Conservation (phyloP, 2,329 filamentous ascomycete species). For the Dryadomyces quercivorus region DNA sequence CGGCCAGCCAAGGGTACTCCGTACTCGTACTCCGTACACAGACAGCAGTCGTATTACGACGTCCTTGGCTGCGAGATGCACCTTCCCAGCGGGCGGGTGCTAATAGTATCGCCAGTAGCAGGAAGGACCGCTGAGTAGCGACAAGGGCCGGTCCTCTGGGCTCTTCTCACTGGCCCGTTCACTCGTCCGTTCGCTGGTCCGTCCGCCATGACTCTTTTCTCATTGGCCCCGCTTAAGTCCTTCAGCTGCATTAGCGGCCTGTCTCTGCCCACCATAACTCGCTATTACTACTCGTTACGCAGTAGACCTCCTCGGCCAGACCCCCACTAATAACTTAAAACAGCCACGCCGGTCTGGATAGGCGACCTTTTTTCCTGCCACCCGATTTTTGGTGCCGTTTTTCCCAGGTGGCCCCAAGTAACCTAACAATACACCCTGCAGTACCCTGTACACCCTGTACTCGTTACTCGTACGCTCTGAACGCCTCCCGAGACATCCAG, state of each 20-base stretch:
- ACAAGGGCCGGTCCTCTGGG: neutral
- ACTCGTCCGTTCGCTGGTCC: neutral
- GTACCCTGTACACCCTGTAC: no score
- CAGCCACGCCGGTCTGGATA: neutral
- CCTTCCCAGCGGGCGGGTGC: neutral
- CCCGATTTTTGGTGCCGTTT: neutral
- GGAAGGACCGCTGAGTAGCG: neutral
- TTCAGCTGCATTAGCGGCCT: conserved; percentile 3
- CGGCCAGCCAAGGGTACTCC: neutral
- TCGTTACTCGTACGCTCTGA: no score
- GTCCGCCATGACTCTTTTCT: neutral
- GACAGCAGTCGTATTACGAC: neutral
- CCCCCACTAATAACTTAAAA: neutral
- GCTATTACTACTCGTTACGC: no score
- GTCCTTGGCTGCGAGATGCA: neutral
- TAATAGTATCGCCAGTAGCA: neutral
- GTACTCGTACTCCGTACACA: no score
- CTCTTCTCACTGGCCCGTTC: neutral
- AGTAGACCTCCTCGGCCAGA: neutral
- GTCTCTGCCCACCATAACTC: neutral
- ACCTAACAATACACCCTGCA: no score
- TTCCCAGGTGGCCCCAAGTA: no score
- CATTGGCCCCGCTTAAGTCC: neutral
- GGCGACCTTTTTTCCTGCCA: conserved; percentile 1
- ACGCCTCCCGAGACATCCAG: no score